Base-by-base conservation (phyloP, 345 rosid genomes). In the Populus simonii region DNA sequence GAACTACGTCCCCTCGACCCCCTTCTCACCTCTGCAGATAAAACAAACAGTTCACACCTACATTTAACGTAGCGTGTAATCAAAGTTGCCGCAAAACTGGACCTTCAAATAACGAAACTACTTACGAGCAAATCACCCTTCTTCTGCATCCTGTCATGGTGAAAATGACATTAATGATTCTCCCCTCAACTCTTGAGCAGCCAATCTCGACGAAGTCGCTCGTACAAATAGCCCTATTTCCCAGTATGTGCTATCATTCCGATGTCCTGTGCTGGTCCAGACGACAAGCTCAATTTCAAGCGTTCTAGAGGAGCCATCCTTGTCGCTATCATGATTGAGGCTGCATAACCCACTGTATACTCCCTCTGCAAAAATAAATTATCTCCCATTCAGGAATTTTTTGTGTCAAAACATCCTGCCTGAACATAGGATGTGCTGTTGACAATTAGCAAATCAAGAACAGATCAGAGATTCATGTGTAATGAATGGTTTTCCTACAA, bases 221-320 rank as follows among this genome's bases (percentile, higher is more conserved):
- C 4, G 74, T 8, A 31, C 17, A 74, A 38, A 63, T 45, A 35
- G 55, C 15, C 38, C 27, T 65, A 45, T 22, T 33, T 33, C 79
- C 59, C 70, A 69, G 12, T 63, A 59, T 75, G 35, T 71, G 62
- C 77, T 70, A 59, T 82, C 85, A 82, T 78, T 81, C 80, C 10
- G 82, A 72, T 4, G 81, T 75, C 70, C 89, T 83, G 27, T 83
- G 27, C 1, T 90, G 72, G 97, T 87, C 97, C 97, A 92, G 55
- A 84, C 76, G 55, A 84, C 76, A 80, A 92, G 90, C 85, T 90
- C 94, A 73, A 90, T 86, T 76, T 90, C 97, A 25, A 92, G 94
- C 2, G 93, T 84, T 84, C 92, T 87, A 47, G 91, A 88, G 69
- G 92, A 87, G 16, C 87, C 87, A 70, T 88, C 92, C 85, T 89